phyloP scores from a whole-genome alignment of 331 rosid genomes.

The Acacia pycnantha region DNA sequence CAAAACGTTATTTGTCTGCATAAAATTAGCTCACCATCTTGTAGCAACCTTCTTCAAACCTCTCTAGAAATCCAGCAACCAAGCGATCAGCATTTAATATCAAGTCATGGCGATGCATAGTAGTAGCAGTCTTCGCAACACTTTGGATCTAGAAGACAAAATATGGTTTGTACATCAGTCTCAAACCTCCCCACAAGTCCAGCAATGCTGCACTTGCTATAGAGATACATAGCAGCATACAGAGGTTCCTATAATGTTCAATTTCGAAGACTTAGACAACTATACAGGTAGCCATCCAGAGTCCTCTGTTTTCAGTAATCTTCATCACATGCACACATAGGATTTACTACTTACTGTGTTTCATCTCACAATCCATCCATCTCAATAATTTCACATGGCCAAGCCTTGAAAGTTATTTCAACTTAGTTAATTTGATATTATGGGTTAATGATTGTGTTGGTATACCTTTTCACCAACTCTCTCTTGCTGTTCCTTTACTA shows the following conservation, averaged over 20 bases:
- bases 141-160: conserved; percentile 52
- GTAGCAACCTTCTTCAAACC: conserved; percentile 11
- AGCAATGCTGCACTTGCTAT: background rate
- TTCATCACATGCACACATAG: too few relatives aligned
- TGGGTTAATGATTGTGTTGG: too few relatives aligned
- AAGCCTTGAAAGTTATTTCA: too few relatives aligned
- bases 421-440: too few relatives aligned
- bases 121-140: background rate
- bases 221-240: background rate
- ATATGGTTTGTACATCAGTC: conserved; percentile 26
- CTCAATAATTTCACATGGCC: too few relatives aligned
- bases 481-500: too few relatives aligned
- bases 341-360: too few relatives aligned
- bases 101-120: background rate
- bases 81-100: conserved; percentile 6
- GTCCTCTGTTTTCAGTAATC: background rate
- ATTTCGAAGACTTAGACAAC: background rate
- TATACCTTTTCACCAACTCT: too few relatives aligned
- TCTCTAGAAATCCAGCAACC: conserved; percentile 20
- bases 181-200: background rate
- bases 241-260: background rate
- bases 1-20: background rate
- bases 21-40: conserved; percentile 10
- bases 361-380: too few relatives aligned
- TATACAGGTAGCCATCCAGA: background rate